Evolutionary conservation across 305 asterid genomes (phyloP), one percentile per base, ranked within the genome.

Genomic region (Fraxinus nigra): DNA sequence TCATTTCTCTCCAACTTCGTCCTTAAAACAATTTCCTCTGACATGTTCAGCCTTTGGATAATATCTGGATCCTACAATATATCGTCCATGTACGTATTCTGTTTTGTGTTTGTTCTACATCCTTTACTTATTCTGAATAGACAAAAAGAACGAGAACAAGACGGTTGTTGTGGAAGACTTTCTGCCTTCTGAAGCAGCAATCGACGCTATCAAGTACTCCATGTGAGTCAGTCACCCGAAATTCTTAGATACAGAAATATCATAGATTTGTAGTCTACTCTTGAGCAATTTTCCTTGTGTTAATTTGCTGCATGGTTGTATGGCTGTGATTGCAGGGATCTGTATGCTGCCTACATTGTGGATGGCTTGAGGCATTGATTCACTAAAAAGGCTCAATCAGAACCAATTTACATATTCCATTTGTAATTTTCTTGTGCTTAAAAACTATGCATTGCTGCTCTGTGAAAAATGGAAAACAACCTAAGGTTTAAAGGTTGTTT

Each of bases 81-180:
- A 7, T 61, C 9, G 20, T 48, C 24, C 63, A 54, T n/a, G 63
- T 54, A 54, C 24, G 24, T 54, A 54, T 54, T 54, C 63, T 54
- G 34, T 37, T 54, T 54, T 59, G 1, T 24, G 51, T 75, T 28
- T 56, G 46, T 56, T 73, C 56, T 40, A 22, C 59, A 43, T 85
- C 90, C 94, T 90, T 90, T 9, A 87, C 88, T 72, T 82, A 51
- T 51, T 18, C 32, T 74, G 43, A 79, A 88, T 75, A 94, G 98
- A 94, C 86, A 92, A 94, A 46, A 93, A 92, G 90, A 94, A 94
- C 63, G 97, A 94, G 90, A 93, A 93, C 93, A 93, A 93, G 86
- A 76, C 91, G 1, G 97, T 94, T 69, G 94, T 89, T 0, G 98
- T 94, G 80, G 97, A 94, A 86, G 95, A 93, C 82, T 94, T 94